Conservation (phyloP, 192 early-diverging fungal genomes). For the Pecoramyces ruminantium region DNA sequence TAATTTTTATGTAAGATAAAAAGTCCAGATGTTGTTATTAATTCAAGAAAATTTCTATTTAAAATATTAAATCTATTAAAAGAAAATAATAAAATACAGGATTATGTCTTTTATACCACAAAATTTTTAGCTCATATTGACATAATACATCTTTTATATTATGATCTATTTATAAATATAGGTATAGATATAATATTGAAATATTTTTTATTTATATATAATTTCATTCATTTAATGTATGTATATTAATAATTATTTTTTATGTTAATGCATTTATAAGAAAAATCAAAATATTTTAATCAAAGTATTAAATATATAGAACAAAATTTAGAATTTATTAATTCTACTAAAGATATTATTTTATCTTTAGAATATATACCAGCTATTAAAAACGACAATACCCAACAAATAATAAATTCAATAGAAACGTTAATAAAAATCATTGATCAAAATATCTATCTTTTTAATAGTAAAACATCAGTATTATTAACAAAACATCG, state of each 20-base stretch:
- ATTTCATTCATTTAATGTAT: too few species aligned
- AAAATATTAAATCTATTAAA: neutral
- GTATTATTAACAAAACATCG: neutral
- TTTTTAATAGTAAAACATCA: neutral
- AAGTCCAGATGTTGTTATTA: neutral
- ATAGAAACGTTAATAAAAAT: neutral
- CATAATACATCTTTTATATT: neutral
- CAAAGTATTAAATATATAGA: neutral
- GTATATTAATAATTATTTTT: too few species aligned
- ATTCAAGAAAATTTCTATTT: neutral
- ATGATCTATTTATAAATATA: neutral
- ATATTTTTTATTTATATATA: too few species aligned
- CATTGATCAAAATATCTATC: neutral
- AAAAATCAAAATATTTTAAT: neutral
- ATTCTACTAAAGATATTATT: neutral
- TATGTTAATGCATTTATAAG: neutral
- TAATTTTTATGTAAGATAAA: neutral
- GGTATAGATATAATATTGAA: too few species aligned
- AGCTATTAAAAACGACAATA: neutral
- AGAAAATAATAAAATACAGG: neutral
- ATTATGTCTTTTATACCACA: neutral
- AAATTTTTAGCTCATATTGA: neutral
- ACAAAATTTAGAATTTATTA: neutral
- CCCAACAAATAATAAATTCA: neutral
- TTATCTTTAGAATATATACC: neutral